Evolutionary conservation across 768 basidiomycete species (phyloP), one percentile per base, ranked within the genome.

Genomic region (Collybia mongolica): DNA sequence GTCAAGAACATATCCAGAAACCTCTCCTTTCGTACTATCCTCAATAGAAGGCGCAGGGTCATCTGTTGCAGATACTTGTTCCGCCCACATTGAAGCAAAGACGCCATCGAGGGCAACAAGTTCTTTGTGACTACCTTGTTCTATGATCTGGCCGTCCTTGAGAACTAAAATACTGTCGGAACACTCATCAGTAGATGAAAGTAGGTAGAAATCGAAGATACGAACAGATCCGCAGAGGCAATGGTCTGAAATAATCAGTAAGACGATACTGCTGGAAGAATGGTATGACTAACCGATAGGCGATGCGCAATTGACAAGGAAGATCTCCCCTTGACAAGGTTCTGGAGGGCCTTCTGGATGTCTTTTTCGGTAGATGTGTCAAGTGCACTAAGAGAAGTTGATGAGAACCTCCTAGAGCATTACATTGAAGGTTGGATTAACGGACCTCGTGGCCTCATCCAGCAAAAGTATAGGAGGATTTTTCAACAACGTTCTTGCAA

Each of bases 301-400:
- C 89, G 80, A 65, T 93, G 89, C 28, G 90, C 88, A 62, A 90
- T 90, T 8, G 87, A 88, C 42, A 90, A 65, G 7, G 85, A 88
- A 1, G 84, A 88, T 38, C 87, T 78, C 22, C 86, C 88, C 55
- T 80, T 72, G 47, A 88, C 81, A 18, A 94, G 76, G 55, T 88
- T 86, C 54, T 88, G 84, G n/a, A 95, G 73, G 6, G 91, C 89
- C 54, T 85, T 86, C 65, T 94, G 90, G 49, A 96, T 93, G 58
- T 91, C 89, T 50, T 90, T 86, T 65, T 96, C 93, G 0, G 93
- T 94, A 8, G 86, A 84, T 1, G 93, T 94, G 67, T 97, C 93
- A 53, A 97, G 69, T 11, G 93, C 92, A 54, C 87, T 88, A 54
- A 17, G 24, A 46, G 26, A 39, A 43, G 32, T 7, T n/a, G n/a